Conservation (phyloP, 164 flowering plant genomes). For the Vitis cinerea region DNA sequence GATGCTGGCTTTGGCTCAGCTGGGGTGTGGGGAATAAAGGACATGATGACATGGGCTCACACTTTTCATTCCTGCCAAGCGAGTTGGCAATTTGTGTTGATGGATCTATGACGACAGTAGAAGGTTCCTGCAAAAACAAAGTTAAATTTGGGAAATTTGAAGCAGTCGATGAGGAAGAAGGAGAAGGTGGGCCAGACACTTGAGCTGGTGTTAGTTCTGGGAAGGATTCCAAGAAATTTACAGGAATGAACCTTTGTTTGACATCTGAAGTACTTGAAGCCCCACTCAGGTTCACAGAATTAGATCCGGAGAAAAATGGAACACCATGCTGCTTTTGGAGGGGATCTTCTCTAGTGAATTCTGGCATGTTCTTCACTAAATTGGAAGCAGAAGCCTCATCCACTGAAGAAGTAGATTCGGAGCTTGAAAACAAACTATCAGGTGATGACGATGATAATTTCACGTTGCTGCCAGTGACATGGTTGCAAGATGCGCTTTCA, state of each 20-base stretch:
- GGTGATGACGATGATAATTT: slow-evolving; percentile 16
- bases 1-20: slow-evolving; percentile 21
- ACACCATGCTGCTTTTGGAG: slow-evolving; percentile 2
- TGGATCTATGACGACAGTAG: slow-evolving; percentile 8
- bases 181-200: slow-evolving; percentile 20
- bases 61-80: slow-evolving; percentile 12
- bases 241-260: slow-evolving; percentile 22
- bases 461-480: slow-evolving; percentile 10
- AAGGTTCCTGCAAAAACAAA: slow-evolving; percentile 43
- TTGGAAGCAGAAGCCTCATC: slow-evolving; percentile 10
- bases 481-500: slow-evolving; percentile 1
- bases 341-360: slow-evolving; percentile 12
- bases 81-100: slow-evolving; percentile 1
- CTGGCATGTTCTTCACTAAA: slow-evolving; percentile 17
- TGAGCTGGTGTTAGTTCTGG: slow-evolving; percentile 23
- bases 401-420: slow-evolving; percentile 29
- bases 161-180: slow-evolving; percentile 14
- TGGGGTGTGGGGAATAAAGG: slow-evolving; percentile 19
- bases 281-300: slow-evolving; percentile 7
- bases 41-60: neutral
- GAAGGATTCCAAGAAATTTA: slow-evolving; percentile 41
- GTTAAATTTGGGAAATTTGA: slow-evolving; percentile 39
- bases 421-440: slow-evolving; percentile 23
- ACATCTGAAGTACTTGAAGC: slow-evolving; percentile 5
- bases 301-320: slow-evolving; percentile 20